Evolutionary conservation across 2,329 filamentous ascomycete genomes (phyloP), one percentile per base, ranked within the genome.

Genomic region (Colletotrichum graminicola): DNA sequence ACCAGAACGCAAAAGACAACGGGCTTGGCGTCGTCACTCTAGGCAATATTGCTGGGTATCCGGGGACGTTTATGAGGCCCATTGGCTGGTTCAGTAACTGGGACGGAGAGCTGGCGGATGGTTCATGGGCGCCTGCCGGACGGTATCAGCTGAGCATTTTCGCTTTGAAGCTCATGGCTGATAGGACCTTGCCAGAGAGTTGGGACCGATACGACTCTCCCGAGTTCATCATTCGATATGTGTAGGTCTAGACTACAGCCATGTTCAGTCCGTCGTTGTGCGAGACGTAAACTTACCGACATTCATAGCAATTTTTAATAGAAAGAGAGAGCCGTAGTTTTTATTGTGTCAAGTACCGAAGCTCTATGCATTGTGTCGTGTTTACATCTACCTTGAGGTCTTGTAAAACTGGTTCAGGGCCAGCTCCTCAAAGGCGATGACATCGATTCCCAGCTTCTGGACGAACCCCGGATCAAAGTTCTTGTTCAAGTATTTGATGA

Each of bases 121-220:
- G 86, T 10, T 80, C 76, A 0, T 87, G 85, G 72, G 87, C 82
- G 3, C 83, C 85, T 0, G 79, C 82, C 0, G 88, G 87, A 4
- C 74, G 76, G 26, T 89, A 90, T 77, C 84, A 83, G 75, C 79
- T 89, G 56, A 79, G 72, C 14, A 52, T 73, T 12, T 74, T 59
- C 26, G 74, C 73, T 12, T 34, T 76, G 26, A 62, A 74, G 54
- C 68, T 73, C n/a, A 65, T 64, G 32, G 74, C 71, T 32, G 56
- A 76, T 32, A 60, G 65, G 26, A 41, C n/a, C 29, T 12, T 63
- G 7, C 61, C 63, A 5, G 67, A 67, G 32, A 70, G 73, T 29
- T 76, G 72, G 72, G 74, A 75, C 36, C 76, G 79, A 0, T 77
- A 77, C 21, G 80, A 84, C 72, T 82, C 84, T 11, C 76, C 79